A percentile compares a stretch with the other conserved stretches of the same genome.
phyloP scores from a whole-genome alignment of 2,329 filamentous ascomycete species.

The Geoglossum cookeanum region DNA sequence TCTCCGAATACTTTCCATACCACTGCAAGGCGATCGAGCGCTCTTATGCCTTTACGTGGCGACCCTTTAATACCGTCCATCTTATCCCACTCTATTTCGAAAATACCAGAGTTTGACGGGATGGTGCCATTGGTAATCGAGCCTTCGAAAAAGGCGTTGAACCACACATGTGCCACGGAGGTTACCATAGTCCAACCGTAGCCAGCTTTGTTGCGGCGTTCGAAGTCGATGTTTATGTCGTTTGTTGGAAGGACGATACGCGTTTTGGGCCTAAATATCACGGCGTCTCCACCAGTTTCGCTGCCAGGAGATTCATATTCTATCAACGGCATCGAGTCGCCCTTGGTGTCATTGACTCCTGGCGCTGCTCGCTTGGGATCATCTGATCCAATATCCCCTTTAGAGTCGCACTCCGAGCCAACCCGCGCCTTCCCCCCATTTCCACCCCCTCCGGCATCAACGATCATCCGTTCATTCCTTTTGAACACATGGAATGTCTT shows the following conservation, averaged over 20 bases:
- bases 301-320: slow-evolving; percentile 15
- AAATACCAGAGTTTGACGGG: slow-evolving; percentile 41
- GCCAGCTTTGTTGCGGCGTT: slow-evolving; percentile 62
- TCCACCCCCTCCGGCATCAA: slow-evolving; percentile 14
- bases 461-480: slow-evolving; percentile 42
- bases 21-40: slow-evolving; percentile 65
- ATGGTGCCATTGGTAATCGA: neutral
- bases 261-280: slow-evolving; percentile 55
- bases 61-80: slow-evolving; percentile 95
- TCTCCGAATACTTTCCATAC: slow-evolving; percentile 45
- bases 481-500: slow-evolving; percentile 66
- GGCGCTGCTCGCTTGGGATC: slow-evolving; percentile 20
- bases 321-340: slow-evolving; percentile 11
- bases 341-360: slow-evolving; percentile 7
- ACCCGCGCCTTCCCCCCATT: slow-evolving; percentile 9
- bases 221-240: slow-evolving; percentile 80
- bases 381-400: slow-evolving; percentile 17
- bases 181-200: slow-evolving; percentile 81
- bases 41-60: slow-evolving; percentile 58
- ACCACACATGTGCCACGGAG: slow-evolving; percentile 88
- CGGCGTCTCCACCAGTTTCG: slow-evolving; percentile 45
- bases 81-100: slow-evolving; percentile 51
- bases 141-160: slow-evolving; percentile 75
- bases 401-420: slow-evolving; percentile 19
- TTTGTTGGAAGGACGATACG: slow-evolving; percentile 57